Evolutionary conservation across 2,329 filamentous ascomycete genomes (phyloP).

Genomic region (Emericellopsis cladophorae): DNA sequence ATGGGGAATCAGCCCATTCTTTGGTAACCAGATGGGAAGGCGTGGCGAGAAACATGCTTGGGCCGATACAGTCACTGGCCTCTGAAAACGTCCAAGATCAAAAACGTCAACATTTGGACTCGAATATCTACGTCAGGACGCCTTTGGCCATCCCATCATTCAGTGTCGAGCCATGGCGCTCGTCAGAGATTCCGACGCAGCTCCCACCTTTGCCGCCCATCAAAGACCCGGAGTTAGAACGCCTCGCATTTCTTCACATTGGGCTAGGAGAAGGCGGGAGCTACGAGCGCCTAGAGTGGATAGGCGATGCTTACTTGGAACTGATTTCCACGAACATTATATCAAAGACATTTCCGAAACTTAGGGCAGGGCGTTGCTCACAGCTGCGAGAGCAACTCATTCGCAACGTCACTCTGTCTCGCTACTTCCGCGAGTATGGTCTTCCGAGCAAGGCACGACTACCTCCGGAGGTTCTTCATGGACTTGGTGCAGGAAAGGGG

Average conservation of each 20-base stretch:
- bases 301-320: conserved; percentile 80
- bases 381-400: conserved; percentile 70
- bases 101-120: no score
- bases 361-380: conserved; percentile 56
- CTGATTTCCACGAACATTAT: conserved; percentile 65
- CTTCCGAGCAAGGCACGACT: conserved; percentile 53
- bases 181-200: conserved; percentile 29
- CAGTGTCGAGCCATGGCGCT: conserved; percentile 27
- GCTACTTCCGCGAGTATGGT: conserved; percentile 57
- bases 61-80: no score
- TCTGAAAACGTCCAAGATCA: no score
- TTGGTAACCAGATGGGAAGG: no score
- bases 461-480: conserved; percentile 27
- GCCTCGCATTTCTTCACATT: conserved; percentile 55
- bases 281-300: conserved; percentile 80
- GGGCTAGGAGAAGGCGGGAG: conserved; percentile 21
- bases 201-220: conserved; percentile 51
- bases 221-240: conserved; percentile 43
- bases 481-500: conserved; percentile 9
- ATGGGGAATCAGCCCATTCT: no score
- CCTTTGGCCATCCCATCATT: neutral
- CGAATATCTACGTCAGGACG: no score
- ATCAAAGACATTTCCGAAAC: conserved; percentile 53
- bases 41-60: no score
- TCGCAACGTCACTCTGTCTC: conserved; percentile 65